These are phyloP conservation scores for Leucogyrophana mollusca DNA, from an alignment of 768 basidiomycete genomes.

Conservation along the genomic window DNA sequence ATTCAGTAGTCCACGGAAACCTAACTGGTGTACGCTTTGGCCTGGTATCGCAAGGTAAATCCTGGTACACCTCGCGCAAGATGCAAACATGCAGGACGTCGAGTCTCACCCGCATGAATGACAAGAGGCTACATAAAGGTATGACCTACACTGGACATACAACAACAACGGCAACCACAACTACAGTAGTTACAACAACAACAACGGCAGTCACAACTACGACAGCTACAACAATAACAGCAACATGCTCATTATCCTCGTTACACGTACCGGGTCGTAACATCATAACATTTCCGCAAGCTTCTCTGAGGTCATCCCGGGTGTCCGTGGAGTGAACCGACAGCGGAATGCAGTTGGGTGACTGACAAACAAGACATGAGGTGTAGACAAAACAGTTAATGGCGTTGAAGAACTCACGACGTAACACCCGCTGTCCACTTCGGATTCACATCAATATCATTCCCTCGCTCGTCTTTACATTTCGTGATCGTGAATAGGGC, in stretches of 20 bases:
- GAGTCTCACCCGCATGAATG: no score
- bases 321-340: slow-evolving; percentile 20
- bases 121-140: no score
- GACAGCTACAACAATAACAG: no score
- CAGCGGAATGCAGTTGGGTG: slow-evolving; percentile 26
- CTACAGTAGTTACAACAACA: no score
- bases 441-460: slow-evolving; percentile 19
- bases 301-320: slow-evolving; percentile 14
- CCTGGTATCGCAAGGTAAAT: no score
- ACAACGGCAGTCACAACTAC: no score
- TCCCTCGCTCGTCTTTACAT: slow-evolving; percentile 21
- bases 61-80: no score
- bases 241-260: no score
- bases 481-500: slow-evolving; percentile 34
- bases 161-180: no score
- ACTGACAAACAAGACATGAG: slow-evolving; percentile 5
- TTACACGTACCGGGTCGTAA: no score
- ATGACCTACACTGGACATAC: no score
- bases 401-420: slow-evolving; percentile 16
- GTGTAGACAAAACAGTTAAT: not conserved
- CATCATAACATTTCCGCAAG: slow-evolving; percentile 19
- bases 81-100: no score
- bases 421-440: slow-evolving; percentile 23
- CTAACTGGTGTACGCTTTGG: slow-evolving; percentile 14
- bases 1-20: slow-evolving; percentile 15